Base-by-base conservation (phyloP, 2,329 filamentous ascomycete species). In the Pseudonectria buxi region DNA sequence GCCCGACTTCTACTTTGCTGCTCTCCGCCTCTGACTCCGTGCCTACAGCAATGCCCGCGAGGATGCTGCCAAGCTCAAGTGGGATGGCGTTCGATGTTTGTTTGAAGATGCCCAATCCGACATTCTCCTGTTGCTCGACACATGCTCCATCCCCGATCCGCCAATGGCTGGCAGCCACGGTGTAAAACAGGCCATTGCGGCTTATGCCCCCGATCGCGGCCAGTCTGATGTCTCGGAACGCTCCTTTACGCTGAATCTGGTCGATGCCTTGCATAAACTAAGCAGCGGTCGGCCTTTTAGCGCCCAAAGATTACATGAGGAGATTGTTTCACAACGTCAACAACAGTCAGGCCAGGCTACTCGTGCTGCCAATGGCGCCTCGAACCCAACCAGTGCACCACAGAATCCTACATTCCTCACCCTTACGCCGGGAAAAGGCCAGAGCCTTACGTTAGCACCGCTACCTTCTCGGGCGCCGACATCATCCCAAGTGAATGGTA, bases 51-150 rank as follows among this genome's bases (percentile, higher is more conserved):
- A 76, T 57, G 43, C 67, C 29, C 65, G 68, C 30, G 70, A 74
- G 42, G 72, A 78, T 51, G 69, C 76, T n/a, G 64, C 74, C 24
- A 77, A 71, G 55, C 60, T 82, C 18, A 79, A 74, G 48, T 82
- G 78, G 77, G 70, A 73, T 45, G 72, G 72, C n/a, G 67, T 82
- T 2, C 71, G 74, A 37, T 78, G 71, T 50, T 58, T 80, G 12
- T 69, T 82, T 33, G 76, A 81, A 44, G 76, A 81, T 53, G 70
- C 74, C 2, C 71, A 72, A 41, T 78, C 76, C 4, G 78, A 82
- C 53, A 74, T 81, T 25, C 64, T 82, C 11, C 59, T 82, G 5
- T 58, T 82, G 10, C 64, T 82, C 16, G 78, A 82, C 53, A 74
- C 73, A n/a, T 79, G 75, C 49, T 68, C 72, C 10, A 54, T 71